Base-by-base conservation (phyloP, 352 stramenopile species). In the Globisporangium nagaii region DNA sequence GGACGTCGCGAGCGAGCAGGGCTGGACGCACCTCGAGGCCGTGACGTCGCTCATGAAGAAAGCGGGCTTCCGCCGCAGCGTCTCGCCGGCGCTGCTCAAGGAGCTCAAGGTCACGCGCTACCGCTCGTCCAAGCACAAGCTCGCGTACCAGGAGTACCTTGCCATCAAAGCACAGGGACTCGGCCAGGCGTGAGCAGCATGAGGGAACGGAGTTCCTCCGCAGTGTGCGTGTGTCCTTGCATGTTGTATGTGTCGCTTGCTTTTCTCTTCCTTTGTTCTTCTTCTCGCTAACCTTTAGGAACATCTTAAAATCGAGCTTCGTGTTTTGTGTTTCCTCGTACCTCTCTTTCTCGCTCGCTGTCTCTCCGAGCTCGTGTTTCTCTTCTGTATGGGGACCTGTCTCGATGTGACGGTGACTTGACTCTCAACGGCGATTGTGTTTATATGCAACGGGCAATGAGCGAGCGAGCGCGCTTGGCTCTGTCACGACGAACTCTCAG, bases 41-140 rank as follows among this genome's bases (percentile, higher is more conserved):
- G 62, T 93, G 52, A 88, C 64, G 53, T 90, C 80, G 39, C 80
- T 93, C 51, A 77, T 93, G 72, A 71, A 65, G 47, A 93, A 93
- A 67, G 80, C 82, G 12, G 82, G 82, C 24, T 93, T 84, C 60
- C 71, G 74, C 17, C 78, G 63, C 58, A 66, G 52, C 13, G 74
- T 93, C 58, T 77, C 70, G 24, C 46, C 70, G 27, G 52, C 53
- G n/a, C 68, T 90, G 67, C 72, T 93, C 42, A 56, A 68, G 56
- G 64, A 60, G 31, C 66, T 91, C 60, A 85, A 85, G 60, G 66
- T 93, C 55, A 90, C 79, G 51, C 76, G 80, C 58, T 93, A 93
- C 66, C 73, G 75, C 47, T 90, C 78, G 58, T 87, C 82, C 46
- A 90, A 90, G 62, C 74, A 90, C 68, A 86, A 87, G 59, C 80